Percentiles rank a stretch among this genome's conserved stretches.
Conservation (phyloP, 108 stramenopile species). For the Parmales sp. region DNA sequence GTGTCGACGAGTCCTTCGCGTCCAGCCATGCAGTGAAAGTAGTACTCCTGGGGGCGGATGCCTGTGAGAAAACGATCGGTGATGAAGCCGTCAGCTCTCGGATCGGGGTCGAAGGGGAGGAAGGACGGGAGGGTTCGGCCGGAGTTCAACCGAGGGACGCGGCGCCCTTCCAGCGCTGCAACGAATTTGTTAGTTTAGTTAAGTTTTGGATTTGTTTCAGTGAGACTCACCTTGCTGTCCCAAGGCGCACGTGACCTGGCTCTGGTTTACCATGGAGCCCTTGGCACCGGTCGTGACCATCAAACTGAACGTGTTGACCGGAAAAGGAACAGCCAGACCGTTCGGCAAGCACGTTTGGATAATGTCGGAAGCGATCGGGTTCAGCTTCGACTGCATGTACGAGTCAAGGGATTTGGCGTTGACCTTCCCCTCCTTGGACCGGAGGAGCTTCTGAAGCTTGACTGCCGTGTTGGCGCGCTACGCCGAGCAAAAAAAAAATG, state of each 20-base stretch:
- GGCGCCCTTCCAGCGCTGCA: constrained; percentile 97
- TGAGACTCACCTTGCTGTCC: no score
- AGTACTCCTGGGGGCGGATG: constrained; percentile 94
- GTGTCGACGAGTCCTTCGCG: constrained; percentile 89
- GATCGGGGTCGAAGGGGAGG: constrained; percentile 87
- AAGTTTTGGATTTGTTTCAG: no score
- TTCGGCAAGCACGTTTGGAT: constrained; percentile 90
- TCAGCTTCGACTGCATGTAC: constrained; percentile 87
- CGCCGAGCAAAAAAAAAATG: no score
- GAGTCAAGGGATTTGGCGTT: constrained; percentile 82
- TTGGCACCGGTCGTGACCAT: constrained; percentile 99
- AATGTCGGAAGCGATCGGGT: constrained; percentile 78
- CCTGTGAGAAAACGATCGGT: constrained; percentile 97
- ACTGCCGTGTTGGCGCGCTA: constrained; percentile 63
- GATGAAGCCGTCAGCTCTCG: constrained; percentile 97
- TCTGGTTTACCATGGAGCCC: constrained; percentile 96
- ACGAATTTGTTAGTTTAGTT: no score
- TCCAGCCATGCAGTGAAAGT: constrained; percentile 99
- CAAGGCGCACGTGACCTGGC: constrained; percentile 93
- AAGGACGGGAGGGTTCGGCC: constrained; percentile 96
- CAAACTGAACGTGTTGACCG: constrained; percentile 86
- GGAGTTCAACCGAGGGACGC: constrained; percentile 92
- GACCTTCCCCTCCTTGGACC: constrained; percentile 64
- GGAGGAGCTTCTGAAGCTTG: constrained; percentile 61
- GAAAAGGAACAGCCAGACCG: constrained; percentile 93